phyloP scores from a whole-genome alignment of 805 yeast genomes.

The Myxozyma neotropica region DNA sequence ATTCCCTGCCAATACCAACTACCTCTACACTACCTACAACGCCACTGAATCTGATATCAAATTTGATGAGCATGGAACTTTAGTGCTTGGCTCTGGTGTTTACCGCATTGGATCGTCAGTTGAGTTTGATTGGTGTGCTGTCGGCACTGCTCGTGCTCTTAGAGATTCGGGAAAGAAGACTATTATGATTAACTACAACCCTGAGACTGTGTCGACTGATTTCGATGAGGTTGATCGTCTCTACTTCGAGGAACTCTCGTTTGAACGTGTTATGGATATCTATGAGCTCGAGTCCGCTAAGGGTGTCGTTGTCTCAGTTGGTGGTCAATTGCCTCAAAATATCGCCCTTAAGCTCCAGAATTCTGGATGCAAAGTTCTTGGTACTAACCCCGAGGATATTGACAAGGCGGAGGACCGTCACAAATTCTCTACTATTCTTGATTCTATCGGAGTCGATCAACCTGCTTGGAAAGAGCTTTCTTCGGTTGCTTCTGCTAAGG shows the following conservation, averaged over 20 bases:
- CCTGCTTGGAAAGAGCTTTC: slow-evolving; percentile 97
- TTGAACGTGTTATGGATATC: slow-evolving; percentile 96
- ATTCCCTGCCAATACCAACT: slow-evolving; percentile 96
- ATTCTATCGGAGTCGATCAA: slow-evolving; percentile 90
- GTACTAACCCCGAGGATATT: slow-evolving; percentile 92
- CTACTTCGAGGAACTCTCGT: slow-evolving; percentile 92
- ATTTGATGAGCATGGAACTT: slow-evolving; percentile 86
- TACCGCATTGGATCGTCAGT: slow-evolving; percentile 98
- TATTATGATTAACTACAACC: slow-evolving; percentile 95
- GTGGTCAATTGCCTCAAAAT: slow-evolving; percentile 98
- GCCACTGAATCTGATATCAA: slow-evolving; percentile 82
- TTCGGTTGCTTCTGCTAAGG: slow-evolving; percentile 79
- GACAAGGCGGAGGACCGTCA: slow-evolving; percentile 99
- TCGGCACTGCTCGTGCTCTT: slow-evolving; percentile 90
- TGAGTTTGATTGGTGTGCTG: slow-evolving; percentile 99
- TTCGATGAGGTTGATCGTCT: slow-evolving; percentile 97
- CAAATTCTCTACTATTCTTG: slow-evolving; percentile 92
- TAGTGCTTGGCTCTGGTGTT: slow-evolving; percentile 98
- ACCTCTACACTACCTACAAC: slow-evolving; percentile 92
- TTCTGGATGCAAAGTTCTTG: slow-evolving; percentile 84
- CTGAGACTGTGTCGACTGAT: slow-evolving; percentile 98
- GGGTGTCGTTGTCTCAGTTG: slow-evolving; percentile 94
- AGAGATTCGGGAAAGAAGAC: slow-evolving; percentile 87
- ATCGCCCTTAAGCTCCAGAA: slow-evolving; percentile 83
- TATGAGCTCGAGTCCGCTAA: slow-evolving; percentile 87